Evolutionary conservation across 2,329 filamentous ascomycete species (phyloP), one percentile per base, ranked within the genome.

Genomic region (Hypoxylon sp.): DNA sequence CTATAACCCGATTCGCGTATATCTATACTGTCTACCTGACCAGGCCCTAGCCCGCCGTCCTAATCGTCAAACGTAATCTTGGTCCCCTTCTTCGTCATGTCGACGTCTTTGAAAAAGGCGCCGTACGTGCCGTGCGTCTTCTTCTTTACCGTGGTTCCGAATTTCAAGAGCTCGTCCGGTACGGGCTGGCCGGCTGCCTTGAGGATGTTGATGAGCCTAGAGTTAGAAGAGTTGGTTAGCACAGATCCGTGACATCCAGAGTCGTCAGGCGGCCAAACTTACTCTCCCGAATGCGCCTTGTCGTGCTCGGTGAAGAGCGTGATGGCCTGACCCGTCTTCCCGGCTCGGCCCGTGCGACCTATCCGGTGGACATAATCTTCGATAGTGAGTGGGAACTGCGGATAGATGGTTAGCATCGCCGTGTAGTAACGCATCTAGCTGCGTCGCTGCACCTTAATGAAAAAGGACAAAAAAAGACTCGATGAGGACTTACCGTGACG

Each of bases 351-450:
- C 2, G 95, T 99, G 73, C 94, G 88, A 51, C 95, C 95, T 74
- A 99, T 98, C 33, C 95, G 88, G 77, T 99, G 95, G 24, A 99
- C 95, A 70, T 98, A 98, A 72, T 99, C 95, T 75, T 98, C 95
- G 33, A 95, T 92, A 0, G 94, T 98, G 60, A 98, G 78, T 23
- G 93, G 95, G 78, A 97, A 98, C 82, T 86, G 64, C 17, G 10
- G 45, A 47, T 43, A 15, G 15, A 4, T 26, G 5, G 23, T 60
- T 49, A 58, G 48, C 11, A 29, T 11, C 11, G 18, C 11, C 15
- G 15, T n/a, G 33, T 24, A 29, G 35, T 7, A 27, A 38, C n/a
- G 21, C 27, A 21, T 49, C 21, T 17, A 42, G 15, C 7, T 15
- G 37, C 5, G 11, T n/a, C n/a, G n/a, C n/a, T n/a, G 9, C 18